A percentile compares a stretch with the other conserved stretches of the same genome.
These are phyloP conservation scores for Magnolia kwangsiensis DNA, from an alignment of 164 flowering plant species.

Conservation along the genomic window DNA sequence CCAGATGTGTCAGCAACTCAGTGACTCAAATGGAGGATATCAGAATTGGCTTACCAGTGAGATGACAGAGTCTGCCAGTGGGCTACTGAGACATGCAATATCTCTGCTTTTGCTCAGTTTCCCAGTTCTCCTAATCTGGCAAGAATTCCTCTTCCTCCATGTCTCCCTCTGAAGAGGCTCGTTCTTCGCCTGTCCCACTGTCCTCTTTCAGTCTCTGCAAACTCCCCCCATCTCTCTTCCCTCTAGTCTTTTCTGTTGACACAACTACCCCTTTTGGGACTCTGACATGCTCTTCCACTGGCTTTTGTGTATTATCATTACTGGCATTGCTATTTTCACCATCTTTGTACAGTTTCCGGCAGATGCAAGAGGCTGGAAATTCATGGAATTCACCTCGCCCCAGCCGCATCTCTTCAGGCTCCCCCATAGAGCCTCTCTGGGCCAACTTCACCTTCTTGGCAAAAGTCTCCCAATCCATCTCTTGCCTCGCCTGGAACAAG, in stretches of 20 bases:
- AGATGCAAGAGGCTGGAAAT: constrained; percentile 77
- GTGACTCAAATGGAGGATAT: too few relatives aligned
- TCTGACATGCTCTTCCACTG: not conserved
- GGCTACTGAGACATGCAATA: too few relatives aligned
- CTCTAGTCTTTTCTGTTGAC: constrained; percentile 1
- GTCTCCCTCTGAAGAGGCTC: not conserved
- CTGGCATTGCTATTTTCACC: not conserved
- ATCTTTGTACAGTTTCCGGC: constrained; percentile 39
- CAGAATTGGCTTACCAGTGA: too few relatives aligned
- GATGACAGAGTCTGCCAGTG: too few relatives aligned
- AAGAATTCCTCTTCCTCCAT: not conserved
- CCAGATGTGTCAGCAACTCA: too few relatives aligned
- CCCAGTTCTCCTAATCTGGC: not conserved
- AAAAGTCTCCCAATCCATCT: constrained; percentile 76
- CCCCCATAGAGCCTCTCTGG: constrained; percentile 97
- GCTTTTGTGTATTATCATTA: not conserved
- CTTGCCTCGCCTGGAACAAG: constrained; percentile 51
- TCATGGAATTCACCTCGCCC: constrained; percentile 93
- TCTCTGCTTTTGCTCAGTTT: not conserved
- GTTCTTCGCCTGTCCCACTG: not conserved
- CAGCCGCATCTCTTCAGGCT: constrained; percentile 84
- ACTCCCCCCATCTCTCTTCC: constrained; percentile 6
- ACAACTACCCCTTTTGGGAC: not conserved
- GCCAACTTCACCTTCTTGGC: constrained; percentile 61
- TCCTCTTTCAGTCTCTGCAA: constrained; percentile 5